phyloP scores from a whole-genome alignment of 1,139 yeast species.

The Pneumocystis oryctolagi region DNA sequence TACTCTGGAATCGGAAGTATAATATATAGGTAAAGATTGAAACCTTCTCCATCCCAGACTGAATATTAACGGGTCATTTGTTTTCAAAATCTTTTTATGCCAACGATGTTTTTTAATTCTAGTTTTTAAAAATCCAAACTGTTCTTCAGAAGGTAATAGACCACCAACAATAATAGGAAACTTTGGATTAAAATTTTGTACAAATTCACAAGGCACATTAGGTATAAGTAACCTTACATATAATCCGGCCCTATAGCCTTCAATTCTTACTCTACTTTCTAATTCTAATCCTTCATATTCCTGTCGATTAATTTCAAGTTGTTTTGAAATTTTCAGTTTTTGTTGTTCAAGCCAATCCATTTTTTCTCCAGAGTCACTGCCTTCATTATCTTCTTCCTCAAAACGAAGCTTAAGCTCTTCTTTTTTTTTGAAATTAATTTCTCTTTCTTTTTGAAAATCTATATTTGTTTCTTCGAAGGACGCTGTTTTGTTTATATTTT shows the following conservation, averaged over 20 bases:
- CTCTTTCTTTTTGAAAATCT: conserved; percentile 54
- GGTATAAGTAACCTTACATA: conserved; percentile 84
- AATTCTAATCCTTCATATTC: conserved; percentile 51
- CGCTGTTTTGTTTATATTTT: conserved; percentile 24
- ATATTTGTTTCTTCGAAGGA: conserved; percentile 14
- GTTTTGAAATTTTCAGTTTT: conserved; percentile 93
- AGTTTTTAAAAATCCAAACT: conserved; percentile 85
- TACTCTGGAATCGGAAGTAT: conserved; percentile 93
- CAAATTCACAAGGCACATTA: conserved; percentile 74
- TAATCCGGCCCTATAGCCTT: conserved; percentile 87
- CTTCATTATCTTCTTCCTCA: conserved; percentile 69
- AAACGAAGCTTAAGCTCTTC: conserved; percentile 74
- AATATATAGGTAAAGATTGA: conserved; percentile 88
- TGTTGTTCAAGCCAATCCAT: conserved; percentile 91
- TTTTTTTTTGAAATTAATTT: conserved; percentile 70
- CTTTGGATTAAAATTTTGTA: conserved; percentile 69
- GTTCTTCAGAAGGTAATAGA: conserved; percentile 70
- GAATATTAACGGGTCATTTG: conserved; percentile 86
- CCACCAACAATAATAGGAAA: conserved; percentile 88
- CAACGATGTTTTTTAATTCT: conserved; percentile 96
- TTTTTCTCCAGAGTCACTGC: conserved; percentile 56
- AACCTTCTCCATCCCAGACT: conserved; percentile 98
- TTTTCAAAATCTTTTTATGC: conserved; percentile 90
- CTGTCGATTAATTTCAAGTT: conserved; percentile 79
- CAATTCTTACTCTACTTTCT: conserved; percentile 62